Evolutionary conservation across 192 early-diverging fungal genomes (phyloP), one percentile per base, ranked within the genome.

Genomic region (Podila verticillata): DNA sequence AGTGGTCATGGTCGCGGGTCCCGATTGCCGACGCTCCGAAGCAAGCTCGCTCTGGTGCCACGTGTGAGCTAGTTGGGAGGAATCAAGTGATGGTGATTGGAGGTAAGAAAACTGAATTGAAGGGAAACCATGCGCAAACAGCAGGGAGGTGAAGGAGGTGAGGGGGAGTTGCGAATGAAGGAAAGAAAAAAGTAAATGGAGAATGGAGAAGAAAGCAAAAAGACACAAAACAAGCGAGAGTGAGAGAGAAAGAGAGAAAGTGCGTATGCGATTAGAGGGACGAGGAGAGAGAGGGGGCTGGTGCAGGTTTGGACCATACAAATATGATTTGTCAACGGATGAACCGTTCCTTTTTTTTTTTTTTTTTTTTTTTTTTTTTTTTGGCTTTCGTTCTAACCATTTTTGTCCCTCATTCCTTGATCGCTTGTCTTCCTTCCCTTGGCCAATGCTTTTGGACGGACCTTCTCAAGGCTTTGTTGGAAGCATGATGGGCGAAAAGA

Each of bases 81-180:
- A 63, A 68, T 30, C 65, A 80, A 29, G 36, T 80, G 17, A 80
- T 80, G 36, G 28, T 80, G 17, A 58, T 72, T 57, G 77, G 69
- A 72, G 69, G 70, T 72, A 72, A 24, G 58, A 15, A 44, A 13
- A 15, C 39, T 13, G 15, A 39, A 39, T 15, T 9, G 22, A 54
- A n/a, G 22, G 2, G 51, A 54, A 54, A 10, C 7, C 39, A 44
- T 54, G 51, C 9, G 22, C 22, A 54, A 54, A 44, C n/a, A n/a
- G n/a, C n/a, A n/a, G n/a, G n/a, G 44, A 47, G 44, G 44, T n/a
- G 51, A 19, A 54, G 17, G 13, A 54, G 51, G 8, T 3, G n/a
- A 3, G 51, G 12, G 26, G 22, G 30, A 60, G 30, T 26, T 17
- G 58, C 13, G 8, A 19, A 28, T 60, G 58, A 28, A 60, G 29